Evolutionary conservation across 176 grass and related monocot species (phyloP), one percentile per base, ranked within the genome.

Genomic region (Chrysopogon serrulatus): DNA sequence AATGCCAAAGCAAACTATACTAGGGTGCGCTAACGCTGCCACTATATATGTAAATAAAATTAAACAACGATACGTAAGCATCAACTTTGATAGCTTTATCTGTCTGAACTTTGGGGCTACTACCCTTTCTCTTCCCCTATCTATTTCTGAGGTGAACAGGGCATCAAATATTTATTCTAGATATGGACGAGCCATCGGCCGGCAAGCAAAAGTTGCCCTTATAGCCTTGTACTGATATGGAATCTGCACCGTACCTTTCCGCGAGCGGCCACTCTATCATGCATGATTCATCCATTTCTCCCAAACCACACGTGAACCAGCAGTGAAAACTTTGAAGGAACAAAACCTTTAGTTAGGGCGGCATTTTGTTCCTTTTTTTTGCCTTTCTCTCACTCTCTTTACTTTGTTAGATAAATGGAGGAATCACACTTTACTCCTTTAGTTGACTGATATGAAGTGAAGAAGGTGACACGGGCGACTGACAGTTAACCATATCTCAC

Each of bases 341-440:
- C 83, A 77, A 82, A 77, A 32, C 32, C 61, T 11, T 84, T 71
- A 64, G 45, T 62, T 57, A 10, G 53, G 53, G 53, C 53, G 53
- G 53, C 53, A 57, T 57, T 54, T 54, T 21, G 19, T 7, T 53
- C 0, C 5, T 53, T 54, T 54, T 54, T 53, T 53, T 53, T 6
- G 1, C 17, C 5, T 21, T 53, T 53, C 48, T 53, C 18, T 23
- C 49, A 6, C 17, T 7, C 77, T 37, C 36, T 73, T 78, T 56
- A 33, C 40, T 60, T 68, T 73, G 75, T 40, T 83, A 79, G 79
- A 90, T 74, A 83, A 83, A 87, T 74, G 84, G 74, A 90, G 84
- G 57, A 87, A 87, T 87, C 84, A 74, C 76, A 12, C 63, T 83
- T 71, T 77, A 27, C 32, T 64, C 71, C 27, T 76, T 68, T 60